phyloP scores from a whole-genome alignment of 2,329 filamentous ascomycete genomes.

The Talaromyces sp. region DNA sequence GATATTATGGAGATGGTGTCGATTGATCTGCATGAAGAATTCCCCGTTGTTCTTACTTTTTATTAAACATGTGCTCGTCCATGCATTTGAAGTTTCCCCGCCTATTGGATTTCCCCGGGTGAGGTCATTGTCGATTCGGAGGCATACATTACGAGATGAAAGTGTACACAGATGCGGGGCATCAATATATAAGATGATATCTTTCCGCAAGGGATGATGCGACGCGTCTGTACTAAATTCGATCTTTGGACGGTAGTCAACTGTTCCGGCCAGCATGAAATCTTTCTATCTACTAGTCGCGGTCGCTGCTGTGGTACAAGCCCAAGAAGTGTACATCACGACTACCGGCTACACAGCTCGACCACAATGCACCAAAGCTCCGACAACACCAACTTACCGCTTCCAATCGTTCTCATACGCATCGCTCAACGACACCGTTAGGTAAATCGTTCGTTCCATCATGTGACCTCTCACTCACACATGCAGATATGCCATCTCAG shows the following conservation, averaged over 20 bases:
- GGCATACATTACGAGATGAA: no score
- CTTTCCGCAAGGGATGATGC: neutral
- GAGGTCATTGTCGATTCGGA: neutral
- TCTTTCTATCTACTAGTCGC: neutral
- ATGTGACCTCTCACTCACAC: neutral
- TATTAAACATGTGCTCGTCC: neutral
- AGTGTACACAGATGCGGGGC: neutral
- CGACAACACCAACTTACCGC: conserved; percentile 25
- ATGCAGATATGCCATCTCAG: conserved; percentile 33
- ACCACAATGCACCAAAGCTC: conserved; percentile 29
- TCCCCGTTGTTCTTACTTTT: neutral
- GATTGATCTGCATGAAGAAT: neutral
- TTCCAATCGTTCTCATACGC: conserved; percentile 33
- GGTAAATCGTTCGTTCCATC: conserved; percentile 17
- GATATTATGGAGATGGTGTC: neutral
- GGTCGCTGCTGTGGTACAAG: conserved; percentile 5
- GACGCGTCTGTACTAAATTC: no score
- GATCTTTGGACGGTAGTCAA: no score
- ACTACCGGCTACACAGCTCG: conserved; percentile 27
- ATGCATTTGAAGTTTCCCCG: neutral
- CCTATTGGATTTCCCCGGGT: neutral
- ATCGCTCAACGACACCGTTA: conserved; percentile 31
- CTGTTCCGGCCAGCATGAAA: neutral
- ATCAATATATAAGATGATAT: neutral
- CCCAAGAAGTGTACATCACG: conserved; percentile 31